Conservation (phyloP, 352 stramenopile genomes). For the Phytopythium oedochilum region DNA sequence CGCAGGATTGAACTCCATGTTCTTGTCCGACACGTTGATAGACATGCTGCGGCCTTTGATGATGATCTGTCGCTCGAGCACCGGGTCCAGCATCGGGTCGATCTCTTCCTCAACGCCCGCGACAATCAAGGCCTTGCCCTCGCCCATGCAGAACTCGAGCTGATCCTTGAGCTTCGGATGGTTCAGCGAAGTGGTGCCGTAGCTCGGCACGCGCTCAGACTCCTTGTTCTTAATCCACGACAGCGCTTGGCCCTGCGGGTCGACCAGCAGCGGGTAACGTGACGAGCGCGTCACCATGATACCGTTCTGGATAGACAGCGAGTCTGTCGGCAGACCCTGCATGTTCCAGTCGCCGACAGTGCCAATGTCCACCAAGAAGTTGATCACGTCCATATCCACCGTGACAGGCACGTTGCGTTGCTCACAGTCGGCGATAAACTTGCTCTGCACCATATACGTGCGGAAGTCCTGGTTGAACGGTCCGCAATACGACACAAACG, state of each 20-base stretch:
- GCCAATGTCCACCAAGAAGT: constrained; percentile 96
- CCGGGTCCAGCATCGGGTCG: constrained; percentile 97
- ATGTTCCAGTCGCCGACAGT: constrained; percentile 99
- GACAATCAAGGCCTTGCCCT: constrained; percentile 93
- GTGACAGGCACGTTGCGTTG: constrained; percentile 91
- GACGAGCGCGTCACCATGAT: constrained; percentile 97
- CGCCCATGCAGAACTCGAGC: constrained; percentile 97
- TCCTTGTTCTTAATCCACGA: constrained; percentile 98
- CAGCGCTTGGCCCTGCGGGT: constrained; percentile 96
- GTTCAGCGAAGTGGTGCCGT: constrained; percentile 93
- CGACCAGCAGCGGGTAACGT: constrained; percentile 95
- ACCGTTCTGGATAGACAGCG: constrained; percentile 97
- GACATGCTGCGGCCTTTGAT: constrained; percentile 95
- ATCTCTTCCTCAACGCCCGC: constrained; percentile 98
- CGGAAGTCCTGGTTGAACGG: constrained; percentile 99
- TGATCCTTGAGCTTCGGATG: constrained; percentile 98
- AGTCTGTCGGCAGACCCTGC: constrained; percentile 95
- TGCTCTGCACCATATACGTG: constrained; percentile 94
- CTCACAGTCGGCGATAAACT: constrained; percentile 95
- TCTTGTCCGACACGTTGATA: constrained; percentile 98
- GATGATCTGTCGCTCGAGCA: constrained; percentile 97
- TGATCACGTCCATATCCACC: constrained; percentile 94
- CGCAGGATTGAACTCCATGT: constrained; percentile 97
- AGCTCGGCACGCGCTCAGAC: constrained; percentile 91
- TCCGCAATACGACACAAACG: constrained; percentile 97